phyloP scores from a whole-genome alignment of 805 yeast genomes.

The Geotrichum ghanense region DNA sequence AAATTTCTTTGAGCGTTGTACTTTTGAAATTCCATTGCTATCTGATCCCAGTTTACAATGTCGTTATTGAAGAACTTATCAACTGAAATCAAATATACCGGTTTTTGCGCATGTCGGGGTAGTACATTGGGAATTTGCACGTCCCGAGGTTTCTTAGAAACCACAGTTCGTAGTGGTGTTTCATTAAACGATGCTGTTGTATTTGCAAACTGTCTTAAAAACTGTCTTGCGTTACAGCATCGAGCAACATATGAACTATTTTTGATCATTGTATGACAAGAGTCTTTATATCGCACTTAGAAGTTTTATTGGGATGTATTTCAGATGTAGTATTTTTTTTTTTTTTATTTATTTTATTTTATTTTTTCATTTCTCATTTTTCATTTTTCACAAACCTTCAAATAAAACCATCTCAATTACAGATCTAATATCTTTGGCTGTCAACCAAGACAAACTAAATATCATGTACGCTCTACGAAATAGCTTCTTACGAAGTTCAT shows the following conservation, averaged over 20 bases:
- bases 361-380: neutral
- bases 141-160: too few relatives aligned
- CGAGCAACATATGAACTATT: too few relatives aligned
- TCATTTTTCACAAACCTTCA: neutral
- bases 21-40: neutral
- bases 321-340: too few relatives aligned
- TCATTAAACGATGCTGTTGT: too few relatives aligned
- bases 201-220: too few relatives aligned
- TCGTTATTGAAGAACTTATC: neutral
- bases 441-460: neutral
- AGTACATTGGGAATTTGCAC: neutral
- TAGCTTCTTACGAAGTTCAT: neutral
- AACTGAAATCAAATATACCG: neutral
- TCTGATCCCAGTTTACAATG: neutral
- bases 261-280: too few relatives aligned
- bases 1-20: conserved; percentile 1
- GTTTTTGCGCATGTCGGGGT: neutral
- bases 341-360: too few relatives aligned
- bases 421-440: neutral
- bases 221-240: too few relatives aligned
- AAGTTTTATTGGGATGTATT: too few relatives aligned
- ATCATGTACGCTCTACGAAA: neutral
- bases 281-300: too few relatives aligned
- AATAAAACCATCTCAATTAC: neutral
- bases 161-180: too few relatives aligned